Percentiles rank a stretch among this genome's conserved stretches.
phyloP scores from a whole-genome alignment of 345 rosid species.

The Chamaenerion angustifolium region DNA sequence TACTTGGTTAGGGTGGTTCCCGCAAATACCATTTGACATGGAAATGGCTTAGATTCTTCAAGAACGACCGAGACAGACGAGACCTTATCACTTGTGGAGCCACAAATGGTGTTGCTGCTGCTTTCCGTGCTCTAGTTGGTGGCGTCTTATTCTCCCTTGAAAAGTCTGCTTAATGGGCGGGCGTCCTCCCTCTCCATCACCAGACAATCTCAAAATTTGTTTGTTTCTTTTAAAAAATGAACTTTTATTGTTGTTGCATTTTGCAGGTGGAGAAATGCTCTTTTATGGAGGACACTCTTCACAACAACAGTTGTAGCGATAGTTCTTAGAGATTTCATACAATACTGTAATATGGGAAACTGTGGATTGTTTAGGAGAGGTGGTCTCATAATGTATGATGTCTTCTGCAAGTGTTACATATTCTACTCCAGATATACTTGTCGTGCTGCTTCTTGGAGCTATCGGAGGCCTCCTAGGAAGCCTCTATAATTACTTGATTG shows the following conservation, averaged over 20 bases:
- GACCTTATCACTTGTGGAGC: slow-evolving; percentile 44
- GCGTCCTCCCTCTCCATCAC: slow-evolving; percentile 1
- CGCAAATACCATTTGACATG: slow-evolving; percentile 35
- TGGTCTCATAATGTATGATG: slow-evolving; percentile 60
- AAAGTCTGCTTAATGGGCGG: slow-evolving; percentile 41
- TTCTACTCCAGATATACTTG: slow-evolving; percentile 34
- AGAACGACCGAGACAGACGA: slow-evolving; percentile 34
- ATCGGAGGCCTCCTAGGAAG: slow-evolving; percentile 54
- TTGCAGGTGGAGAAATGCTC: too few species aligned
- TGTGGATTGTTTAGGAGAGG: slow-evolving; percentile 61
- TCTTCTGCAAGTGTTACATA: slow-evolving; percentile 24
- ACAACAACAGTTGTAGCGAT: slow-evolving; percentile 68
- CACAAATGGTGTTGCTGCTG: slow-evolving; percentile 39
- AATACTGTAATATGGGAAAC: slow-evolving; percentile 29
- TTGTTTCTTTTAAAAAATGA: too few species aligned
- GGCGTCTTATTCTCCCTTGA: slow-evolving; percentile 42
- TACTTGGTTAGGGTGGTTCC: slow-evolving; percentile 39
- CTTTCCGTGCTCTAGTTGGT: slow-evolving; percentile 41
- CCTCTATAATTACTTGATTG: too few species aligned
- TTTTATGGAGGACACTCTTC: too few species aligned
- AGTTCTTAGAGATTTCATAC: slow-evolving; percentile 42
- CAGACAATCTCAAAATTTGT: slow-evolving; percentile 6
- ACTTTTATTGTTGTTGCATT: too few species aligned
- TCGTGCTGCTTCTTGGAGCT: slow-evolving; percentile 36
- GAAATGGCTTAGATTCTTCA: slow-evolving; percentile 37